Evolutionary conservation across 331 rosid species (phyloP).

Genomic region (Dryas integrifolia): DNA sequence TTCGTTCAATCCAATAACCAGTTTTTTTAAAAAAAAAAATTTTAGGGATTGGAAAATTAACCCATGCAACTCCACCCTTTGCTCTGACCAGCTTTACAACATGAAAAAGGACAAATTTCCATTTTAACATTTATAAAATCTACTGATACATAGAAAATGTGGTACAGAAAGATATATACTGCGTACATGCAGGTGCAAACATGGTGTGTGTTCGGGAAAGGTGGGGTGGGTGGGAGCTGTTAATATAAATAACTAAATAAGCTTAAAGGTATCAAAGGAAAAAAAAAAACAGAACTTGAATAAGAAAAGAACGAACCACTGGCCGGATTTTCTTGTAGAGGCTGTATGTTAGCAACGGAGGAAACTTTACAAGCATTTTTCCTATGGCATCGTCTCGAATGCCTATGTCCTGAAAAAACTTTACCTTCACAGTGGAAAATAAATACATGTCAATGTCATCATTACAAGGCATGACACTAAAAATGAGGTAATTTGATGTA

Average conservation of each 20-base stretch:
- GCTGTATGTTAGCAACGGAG: slow-evolving; percentile 81
- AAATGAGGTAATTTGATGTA: not conserved
- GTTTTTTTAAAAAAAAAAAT: not conserved
- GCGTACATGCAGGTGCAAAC: not conserved
- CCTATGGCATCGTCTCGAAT: slow-evolving; percentile 76
- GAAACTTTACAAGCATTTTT: slow-evolving; percentile 94
- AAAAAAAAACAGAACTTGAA: slow-evolving; percentile 9
- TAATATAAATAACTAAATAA: not conserved
- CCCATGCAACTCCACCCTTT: not conserved
- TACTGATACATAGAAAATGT: not conserved
- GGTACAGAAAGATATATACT: not conserved
- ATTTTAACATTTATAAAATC: not conserved
- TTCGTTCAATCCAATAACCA: not conserved
- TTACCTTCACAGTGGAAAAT: slow-evolving; percentile 51
- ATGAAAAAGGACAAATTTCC: not conserved
- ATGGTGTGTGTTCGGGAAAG: not conserved
- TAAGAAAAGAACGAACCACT: slow-evolving; percentile 65
- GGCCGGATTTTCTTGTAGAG: slow-evolving; percentile 86
- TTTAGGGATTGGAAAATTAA: not conserved
- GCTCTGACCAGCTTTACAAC: not conserved
- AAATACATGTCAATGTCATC: slow-evolving; percentile 24
- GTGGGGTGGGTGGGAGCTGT: not conserved
- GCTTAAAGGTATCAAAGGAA: not conserved
- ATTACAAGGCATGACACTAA: slow-evolving; percentile 9
- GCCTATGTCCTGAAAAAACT: slow-evolving; percentile 77